These are phyloP conservation scores for Smittium mucronatum DNA, from an alignment of 371 early-diverging fungal genomes.

Conservation along the genomic window DNA sequence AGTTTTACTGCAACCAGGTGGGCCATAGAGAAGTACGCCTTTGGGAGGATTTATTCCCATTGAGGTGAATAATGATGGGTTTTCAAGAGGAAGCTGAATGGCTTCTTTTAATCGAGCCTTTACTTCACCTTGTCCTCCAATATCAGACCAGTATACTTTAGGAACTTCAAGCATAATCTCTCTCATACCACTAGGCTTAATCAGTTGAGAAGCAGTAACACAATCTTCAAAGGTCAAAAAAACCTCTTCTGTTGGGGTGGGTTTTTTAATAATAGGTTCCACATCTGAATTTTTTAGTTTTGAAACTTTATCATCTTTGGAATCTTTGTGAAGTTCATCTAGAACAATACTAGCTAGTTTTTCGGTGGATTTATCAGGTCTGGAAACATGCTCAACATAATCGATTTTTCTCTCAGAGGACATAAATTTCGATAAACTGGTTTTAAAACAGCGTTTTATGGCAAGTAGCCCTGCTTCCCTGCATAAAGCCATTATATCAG, in stretches of 20 bases:
- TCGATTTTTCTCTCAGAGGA: slow-evolving; percentile 2
- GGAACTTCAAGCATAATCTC: slow-evolving; percentile 91
- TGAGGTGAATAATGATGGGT: slow-evolving; percentile 74
- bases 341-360: neutral
- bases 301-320: neutral
- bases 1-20: slow-evolving; percentile 97
- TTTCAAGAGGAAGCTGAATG: slow-evolving; percentile 96
- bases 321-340: neutral
- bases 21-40: slow-evolving; percentile 93
- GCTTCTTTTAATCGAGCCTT: slow-evolving; percentile 93
- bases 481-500: slow-evolving; percentile 80
- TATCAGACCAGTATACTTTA: slow-evolving; percentile 88
- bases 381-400: neutral
- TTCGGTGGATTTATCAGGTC: too few species aligned
- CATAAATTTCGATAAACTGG: slow-evolving; percentile 2
- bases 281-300: neutral
- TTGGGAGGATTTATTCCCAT: slow-evolving; percentile 90
- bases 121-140: slow-evolving; percentile 92
- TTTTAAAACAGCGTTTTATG: slow-evolving; percentile 43
- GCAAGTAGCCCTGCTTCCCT: slow-evolving; percentile 80
- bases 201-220: slow-evolving; percentile 7
- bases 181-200: slow-evolving; percentile 88
- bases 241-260: neutral
- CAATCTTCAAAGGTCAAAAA: slow-evolving; percentile 9
- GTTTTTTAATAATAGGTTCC: neutral